These are phyloP conservation scores for Knufia fluminis DNA, from an alignment of 2,329 filamentous ascomycete genomes.

Conservation along the genomic window DNA sequence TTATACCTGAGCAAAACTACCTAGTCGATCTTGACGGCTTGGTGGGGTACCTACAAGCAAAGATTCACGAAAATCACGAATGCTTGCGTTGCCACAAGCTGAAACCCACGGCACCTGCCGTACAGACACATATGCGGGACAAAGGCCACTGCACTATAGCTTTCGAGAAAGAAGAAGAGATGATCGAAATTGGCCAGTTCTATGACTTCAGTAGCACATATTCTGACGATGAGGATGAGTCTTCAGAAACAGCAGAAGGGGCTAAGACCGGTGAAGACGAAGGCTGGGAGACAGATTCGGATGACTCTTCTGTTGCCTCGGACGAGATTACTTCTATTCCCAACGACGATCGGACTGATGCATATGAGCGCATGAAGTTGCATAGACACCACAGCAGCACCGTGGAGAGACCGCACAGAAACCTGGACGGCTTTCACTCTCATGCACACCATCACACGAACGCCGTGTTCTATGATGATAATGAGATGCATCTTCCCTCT, in stretches of 20 bases:
- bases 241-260: constrained; percentile 49
- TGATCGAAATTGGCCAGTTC: constrained; percentile 88
- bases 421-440: constrained; percentile 69
- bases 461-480: constrained; percentile 82
- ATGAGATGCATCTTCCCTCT: constrained; percentile 84
- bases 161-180: constrained; percentile 77
- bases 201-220: constrained; percentile 97
- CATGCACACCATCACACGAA: constrained; percentile 67
- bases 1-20: constrained; percentile 82
- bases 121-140: constrained; percentile 96
- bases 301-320: constrained; percentile 77
- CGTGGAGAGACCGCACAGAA: constrained; percentile 63
- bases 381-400: constrained; percentile 66
- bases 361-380: constrained; percentile 62
- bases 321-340: constrained; percentile 73
- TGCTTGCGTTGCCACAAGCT: constrained; percentile 83
- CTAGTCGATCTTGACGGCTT: constrained; percentile 75
- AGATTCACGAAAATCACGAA: constrained; percentile 69
- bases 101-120: constrained; percentile 66
- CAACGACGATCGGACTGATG: constrained; percentile 60
- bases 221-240: constrained; percentile 63
- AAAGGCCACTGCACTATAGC: constrained; percentile 96
- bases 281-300: constrained; percentile 93
- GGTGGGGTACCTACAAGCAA: constrained; percentile 66
- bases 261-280: constrained; percentile 59